These are phyloP conservation scores for Hypholoma fasciculare DNA, from an alignment of 768 basidiomycete genomes.

Conservation along the genomic window DNA sequence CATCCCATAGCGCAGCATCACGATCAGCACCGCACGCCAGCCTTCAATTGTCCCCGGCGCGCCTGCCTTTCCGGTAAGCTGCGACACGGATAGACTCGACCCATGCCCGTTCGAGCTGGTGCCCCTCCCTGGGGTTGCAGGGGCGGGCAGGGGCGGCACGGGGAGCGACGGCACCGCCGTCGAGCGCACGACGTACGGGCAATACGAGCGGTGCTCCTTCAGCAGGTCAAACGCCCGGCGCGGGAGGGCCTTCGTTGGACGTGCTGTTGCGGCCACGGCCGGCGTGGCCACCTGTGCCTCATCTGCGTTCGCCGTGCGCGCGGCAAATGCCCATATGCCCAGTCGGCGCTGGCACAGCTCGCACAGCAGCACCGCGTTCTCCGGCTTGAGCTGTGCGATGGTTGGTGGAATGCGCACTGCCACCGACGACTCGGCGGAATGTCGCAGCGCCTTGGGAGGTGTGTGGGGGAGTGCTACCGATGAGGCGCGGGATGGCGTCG, in stretches of 20 bases:
- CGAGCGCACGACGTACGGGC: constrained; percentile 79
- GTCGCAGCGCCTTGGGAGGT: constrained; percentile 11
- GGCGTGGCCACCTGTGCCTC: not conserved
- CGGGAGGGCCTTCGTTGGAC: constrained; percentile 29
- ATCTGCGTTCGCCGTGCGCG: constrained; percentile 18
- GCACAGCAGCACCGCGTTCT: constrained; percentile 62
- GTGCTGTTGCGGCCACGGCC: constrained; percentile 16
- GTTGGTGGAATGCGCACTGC: constrained; percentile 28
- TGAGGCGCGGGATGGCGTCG: constrained; percentile 34
- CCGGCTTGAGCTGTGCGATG: constrained; percentile 31
- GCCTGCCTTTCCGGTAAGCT: constrained; percentile 26
- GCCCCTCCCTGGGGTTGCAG: constrained; percentile 16
- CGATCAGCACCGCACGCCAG: constrained; percentile 77
- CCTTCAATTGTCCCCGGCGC: constrained; percentile 54
- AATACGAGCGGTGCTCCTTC: constrained; percentile 83
- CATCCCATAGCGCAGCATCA: constrained; percentile 66
- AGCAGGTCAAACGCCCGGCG: constrained; percentile 68
- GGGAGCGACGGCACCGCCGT: constrained; percentile 62
- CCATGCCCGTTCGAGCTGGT: constrained; percentile 18
- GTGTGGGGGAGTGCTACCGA: constrained; percentile 26
- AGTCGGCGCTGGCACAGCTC: constrained; percentile 74
- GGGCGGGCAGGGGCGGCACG: constrained; percentile 22
- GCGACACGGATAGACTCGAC: constrained; percentile 30
- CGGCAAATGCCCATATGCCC: constrained; percentile 73
- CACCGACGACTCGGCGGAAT: constrained; percentile 12